Evolutionary conservation across 148 eudicot genomes (phyloP).

Genomic region (Nyssa sinensis): DNA sequence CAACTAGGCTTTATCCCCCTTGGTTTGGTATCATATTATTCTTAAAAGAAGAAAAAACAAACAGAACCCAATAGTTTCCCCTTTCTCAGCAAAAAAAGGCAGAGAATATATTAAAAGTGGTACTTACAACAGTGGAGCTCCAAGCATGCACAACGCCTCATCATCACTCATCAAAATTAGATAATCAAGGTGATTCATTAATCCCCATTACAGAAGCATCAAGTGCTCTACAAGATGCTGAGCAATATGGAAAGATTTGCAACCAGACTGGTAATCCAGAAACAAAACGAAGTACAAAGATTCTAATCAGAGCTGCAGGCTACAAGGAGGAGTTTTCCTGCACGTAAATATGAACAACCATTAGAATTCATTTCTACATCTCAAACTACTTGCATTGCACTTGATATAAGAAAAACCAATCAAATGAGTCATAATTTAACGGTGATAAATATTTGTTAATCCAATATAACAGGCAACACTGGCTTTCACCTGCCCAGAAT

Average conservation of each 20-base stretch:
- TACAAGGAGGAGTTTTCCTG: conserved; percentile 11
- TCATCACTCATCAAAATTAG: too few species aligned
- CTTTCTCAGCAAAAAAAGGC: too few species aligned
- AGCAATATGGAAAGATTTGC: background rate
- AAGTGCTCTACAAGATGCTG: background rate
- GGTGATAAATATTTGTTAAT: too few species aligned
- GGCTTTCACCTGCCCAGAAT: background rate
- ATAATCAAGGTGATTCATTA: background rate
- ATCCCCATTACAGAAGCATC: background rate
- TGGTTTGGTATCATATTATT: too few species aligned
- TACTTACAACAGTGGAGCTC: conserved; percentile 2
- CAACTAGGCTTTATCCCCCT: too few species aligned
- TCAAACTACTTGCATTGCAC: background rate
- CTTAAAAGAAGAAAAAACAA: too few species aligned
- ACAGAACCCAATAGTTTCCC: too few species aligned
- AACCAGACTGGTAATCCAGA: background rate
- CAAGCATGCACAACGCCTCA: background rate
- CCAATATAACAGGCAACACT: background rate
- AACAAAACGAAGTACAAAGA: background rate
- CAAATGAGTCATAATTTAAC: background rate
- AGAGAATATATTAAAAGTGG: background rate
- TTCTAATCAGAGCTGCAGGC: background rate
- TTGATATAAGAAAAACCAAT: background rate
- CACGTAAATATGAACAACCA: background rate
- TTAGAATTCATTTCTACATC: background rate